Percentiles rank a stretch among this genome's conserved stretches.
phyloP scores from a whole-genome alignment of 805 yeast species.

The Kluyveromyces siamensis region DNA sequence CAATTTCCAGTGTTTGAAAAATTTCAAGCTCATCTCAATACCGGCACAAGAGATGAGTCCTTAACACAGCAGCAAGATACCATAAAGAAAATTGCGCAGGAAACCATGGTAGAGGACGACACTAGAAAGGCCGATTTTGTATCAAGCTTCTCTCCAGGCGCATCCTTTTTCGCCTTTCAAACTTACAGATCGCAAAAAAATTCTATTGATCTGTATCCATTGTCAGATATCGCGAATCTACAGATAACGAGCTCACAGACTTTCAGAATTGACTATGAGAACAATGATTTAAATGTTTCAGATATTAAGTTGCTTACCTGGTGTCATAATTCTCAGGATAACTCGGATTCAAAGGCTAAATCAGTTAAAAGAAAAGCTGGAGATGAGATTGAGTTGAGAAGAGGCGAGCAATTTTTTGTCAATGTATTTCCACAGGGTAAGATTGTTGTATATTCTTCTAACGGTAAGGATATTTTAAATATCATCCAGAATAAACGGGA shows the following conservation, averaged over 20 bases:
- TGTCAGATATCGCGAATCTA: conserved; percentile 18
- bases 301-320: conserved; percentile 21
- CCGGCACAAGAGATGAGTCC: not conserved
- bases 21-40: not conserved
- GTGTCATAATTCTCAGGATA: conserved; percentile 13
- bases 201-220: conserved; percentile 27
- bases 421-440: conserved; percentile 24
- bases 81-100: not conserved
- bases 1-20: not conserved
- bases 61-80: not conserved
- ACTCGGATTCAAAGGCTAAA: conserved; percentile 1
- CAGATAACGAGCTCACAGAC: conserved; percentile 24
- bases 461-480: conserved; percentile 28
- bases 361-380: conserved; percentile 17
- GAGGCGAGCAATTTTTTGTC: conserved; percentile 20
- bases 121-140: conserved; percentile 10
- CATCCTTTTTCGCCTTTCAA: conserved; percentile 27
- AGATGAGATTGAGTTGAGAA: conserved; percentile 5
- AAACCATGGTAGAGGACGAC: not conserved
- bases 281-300: conserved; percentile 19
- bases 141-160: conserved; percentile 23
- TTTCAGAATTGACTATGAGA: conserved; percentile 24
- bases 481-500: conserved; percentile 30
- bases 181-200: conserved; percentile 26
- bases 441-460: conserved; percentile 24